A percentile compares a stretch with the other conserved stretches of the same genome.
Evolutionary conservation across 805 yeast species (phyloP).

Genomic region (Candida insectalens): DNA sequence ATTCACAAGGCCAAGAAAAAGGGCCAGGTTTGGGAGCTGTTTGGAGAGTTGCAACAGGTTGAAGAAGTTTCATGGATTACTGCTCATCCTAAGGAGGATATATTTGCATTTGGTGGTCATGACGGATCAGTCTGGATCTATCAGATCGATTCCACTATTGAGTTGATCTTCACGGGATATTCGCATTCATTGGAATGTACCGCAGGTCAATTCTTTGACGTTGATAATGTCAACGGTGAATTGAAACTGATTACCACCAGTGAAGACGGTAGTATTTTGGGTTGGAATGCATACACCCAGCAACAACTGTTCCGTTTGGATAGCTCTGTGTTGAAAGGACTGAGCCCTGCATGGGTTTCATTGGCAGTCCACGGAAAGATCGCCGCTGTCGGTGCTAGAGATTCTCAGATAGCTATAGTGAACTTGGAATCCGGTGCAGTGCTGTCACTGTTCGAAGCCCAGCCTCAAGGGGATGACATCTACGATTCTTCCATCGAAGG

Average conservation of each 20-base stretch:
- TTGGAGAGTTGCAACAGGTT: conserved; percentile 55
- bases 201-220: conserved; percentile 63
- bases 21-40: conserved; percentile 72
- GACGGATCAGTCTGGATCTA: conserved; percentile 96
- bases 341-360: conserved; percentile 83
- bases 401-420: conserved; percentile 75
- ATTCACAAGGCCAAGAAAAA: conserved; percentile 63
- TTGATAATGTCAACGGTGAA: conserved; percentile 39
- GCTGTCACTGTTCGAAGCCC: conserved; percentile 57
- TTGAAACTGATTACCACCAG: conserved; percentile 65
- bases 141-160: conserved; percentile 50
- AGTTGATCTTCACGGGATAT: conserved; percentile 68
- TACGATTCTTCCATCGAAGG: conserved; percentile 69
- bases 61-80: conserved; percentile 84
- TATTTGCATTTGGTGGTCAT: conserved; percentile 84
- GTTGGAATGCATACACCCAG: conserved; percentile 83
- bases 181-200: conserved; percentile 77
- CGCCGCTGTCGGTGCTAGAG: conserved; percentile 77
- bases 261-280: conserved; percentile 78
- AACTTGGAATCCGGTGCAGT: conserved; percentile 68
- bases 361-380: conserved; percentile 42
- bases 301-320: conserved; percentile 59
- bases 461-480: conserved; percentile 40
- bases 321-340: conserved; percentile 61
- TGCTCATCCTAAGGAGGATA: conserved; percentile 63